Evolutionary conservation across 192 early-diverging fungal species (phyloP).

Genomic region (Paraglomus occultum): DNA sequence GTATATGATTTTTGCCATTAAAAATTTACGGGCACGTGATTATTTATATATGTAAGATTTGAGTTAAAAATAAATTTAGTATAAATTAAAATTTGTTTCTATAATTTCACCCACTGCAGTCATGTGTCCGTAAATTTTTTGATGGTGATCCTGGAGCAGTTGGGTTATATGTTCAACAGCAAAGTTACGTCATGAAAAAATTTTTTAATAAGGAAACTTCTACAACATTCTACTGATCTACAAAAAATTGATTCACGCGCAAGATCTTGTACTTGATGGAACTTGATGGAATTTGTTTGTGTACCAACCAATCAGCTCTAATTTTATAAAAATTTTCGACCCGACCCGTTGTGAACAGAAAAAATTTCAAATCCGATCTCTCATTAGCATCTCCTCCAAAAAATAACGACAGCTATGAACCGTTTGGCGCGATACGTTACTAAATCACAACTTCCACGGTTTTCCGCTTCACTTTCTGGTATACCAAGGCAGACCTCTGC

Average conservation of each 20-base stretch:
- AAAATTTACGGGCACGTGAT: no score
- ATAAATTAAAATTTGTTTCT: no score
- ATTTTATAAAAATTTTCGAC: not conserved
- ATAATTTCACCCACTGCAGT: no score
- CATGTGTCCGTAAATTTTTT: no score
- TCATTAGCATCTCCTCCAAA: not conserved
- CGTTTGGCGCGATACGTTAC: constrained; percentile 10
- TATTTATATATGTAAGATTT: no score
- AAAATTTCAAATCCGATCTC: constrained; percentile 1
- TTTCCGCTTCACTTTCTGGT: constrained; percentile 22
- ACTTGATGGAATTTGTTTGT: constrained; percentile 23
- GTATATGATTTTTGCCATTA: no score
- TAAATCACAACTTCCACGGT: not conserved
- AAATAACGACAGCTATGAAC: constrained; percentile 1
- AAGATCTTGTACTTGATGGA: not conserved
- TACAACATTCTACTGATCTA: constrained; percentile 5
- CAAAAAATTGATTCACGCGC: not conserved
- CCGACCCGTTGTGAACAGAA: not conserved
- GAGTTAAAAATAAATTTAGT: no score
- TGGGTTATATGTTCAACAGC: not conserved
- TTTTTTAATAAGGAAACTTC: constrained; percentile 12
- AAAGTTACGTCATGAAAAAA: not conserved
- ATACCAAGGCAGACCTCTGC: constrained; percentile 30
- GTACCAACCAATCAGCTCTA: constrained; percentile 17
- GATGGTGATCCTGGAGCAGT: not conserved